Conservation (phyloP, 1,284 basidiomycete genomes). For the Ustilago hordei region DNA sequence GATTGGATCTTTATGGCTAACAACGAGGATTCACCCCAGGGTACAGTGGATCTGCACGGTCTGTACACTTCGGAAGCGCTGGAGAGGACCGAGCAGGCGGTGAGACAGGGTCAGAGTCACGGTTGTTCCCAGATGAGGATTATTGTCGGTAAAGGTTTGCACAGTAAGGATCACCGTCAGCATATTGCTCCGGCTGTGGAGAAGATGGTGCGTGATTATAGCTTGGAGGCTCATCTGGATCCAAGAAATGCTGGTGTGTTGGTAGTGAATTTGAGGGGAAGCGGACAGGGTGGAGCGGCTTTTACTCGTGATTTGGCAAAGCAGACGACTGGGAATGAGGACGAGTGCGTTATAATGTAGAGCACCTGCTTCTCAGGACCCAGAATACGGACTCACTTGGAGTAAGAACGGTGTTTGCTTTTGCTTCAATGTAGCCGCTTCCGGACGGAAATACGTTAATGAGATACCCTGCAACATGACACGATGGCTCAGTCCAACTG, state of each 20-base stretch:
- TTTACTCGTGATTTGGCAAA: conserved; percentile 64
- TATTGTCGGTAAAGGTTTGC: conserved; percentile 88
- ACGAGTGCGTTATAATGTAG: conserved; percentile 54
- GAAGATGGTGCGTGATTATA: conserved; percentile 85
- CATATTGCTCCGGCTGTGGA: conserved; percentile 95
- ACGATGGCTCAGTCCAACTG: neutral
- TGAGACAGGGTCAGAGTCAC: conserved; percentile 77
- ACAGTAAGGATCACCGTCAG: conserved; percentile 81
- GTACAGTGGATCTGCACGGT: conserved; percentile 79
- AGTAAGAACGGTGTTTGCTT: too few species aligned
- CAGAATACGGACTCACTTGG: too few species aligned
- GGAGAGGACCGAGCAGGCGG: conserved; percentile 72
- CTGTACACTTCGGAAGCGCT: conserved; percentile 86
- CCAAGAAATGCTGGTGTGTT: conserved; percentile 86
- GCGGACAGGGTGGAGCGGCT: conserved; percentile 67
- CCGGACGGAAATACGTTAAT: conserved; percentile 7
- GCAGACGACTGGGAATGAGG: conserved; percentile 61
- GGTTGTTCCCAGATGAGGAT: conserved; percentile 81
- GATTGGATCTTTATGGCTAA: conserved; percentile 82
- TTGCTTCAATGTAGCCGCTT: neutral
- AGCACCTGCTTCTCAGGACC: neutral
- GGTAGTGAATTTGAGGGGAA: conserved; percentile 79
- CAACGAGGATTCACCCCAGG: conserved; percentile 61
- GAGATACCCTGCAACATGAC: conserved; percentile 7
- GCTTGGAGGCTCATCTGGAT: conserved; percentile 82